A percentile compares a stretch with the other conserved stretches of the same genome.
Evolutionary conservation across 1,139 yeast genomes (phyloP).

Genomic region (Scheffersomyces cryptocercus): DNA sequence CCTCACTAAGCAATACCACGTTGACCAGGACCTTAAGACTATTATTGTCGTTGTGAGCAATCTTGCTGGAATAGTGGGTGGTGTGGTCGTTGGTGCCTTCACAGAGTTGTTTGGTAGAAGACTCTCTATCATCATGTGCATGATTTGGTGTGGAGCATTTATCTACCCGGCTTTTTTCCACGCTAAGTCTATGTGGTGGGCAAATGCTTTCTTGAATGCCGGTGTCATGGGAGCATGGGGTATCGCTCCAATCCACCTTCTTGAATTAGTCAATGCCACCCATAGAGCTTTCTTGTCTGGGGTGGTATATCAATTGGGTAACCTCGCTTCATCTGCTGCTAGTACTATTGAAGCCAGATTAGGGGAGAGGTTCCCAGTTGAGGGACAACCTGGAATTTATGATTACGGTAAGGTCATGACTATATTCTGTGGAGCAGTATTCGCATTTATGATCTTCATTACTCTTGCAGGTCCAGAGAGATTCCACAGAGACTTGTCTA

Average conservation of each 20-base stretch:
- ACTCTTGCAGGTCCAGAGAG: constrained; percentile 37
- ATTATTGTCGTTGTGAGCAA: constrained; percentile 49
- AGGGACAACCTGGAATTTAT: constrained; percentile 16
- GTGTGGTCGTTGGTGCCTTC: constrained; percentile 45
- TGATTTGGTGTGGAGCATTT: constrained; percentile 33
- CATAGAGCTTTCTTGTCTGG: constrained; percentile 39
- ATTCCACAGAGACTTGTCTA: constrained; percentile 7
- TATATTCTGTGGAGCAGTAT: constrained; percentile 40
- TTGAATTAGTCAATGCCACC: constrained; percentile 38
- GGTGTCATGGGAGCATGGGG: constrained; percentile 44
- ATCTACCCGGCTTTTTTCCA: constrained; percentile 34
- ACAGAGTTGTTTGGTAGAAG: constrained; percentile 51
- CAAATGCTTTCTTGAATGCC: constrained; percentile 22
- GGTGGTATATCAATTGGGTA: constrained; percentile 42
- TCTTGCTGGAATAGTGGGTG: constrained; percentile 54
- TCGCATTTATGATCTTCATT: constrained; percentile 28
- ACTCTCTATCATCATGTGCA: constrained; percentile 36
- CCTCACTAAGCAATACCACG: constrained; percentile 39
- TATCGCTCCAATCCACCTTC: constrained; percentile 35
- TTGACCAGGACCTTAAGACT: constrained; percentile 37
- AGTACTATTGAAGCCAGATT: constrained; percentile 38
- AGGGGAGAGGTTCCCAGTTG: constrained; percentile 32
- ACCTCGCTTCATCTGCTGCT: constrained; percentile 38
- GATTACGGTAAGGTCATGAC: constrained; percentile 42
- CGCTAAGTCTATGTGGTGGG: constrained; percentile 2